These are phyloP conservation scores for Aspergillus alliaceus DNA, from an alignment of 2,329 filamentous ascomycete species.

Conservation along the genomic window DNA sequence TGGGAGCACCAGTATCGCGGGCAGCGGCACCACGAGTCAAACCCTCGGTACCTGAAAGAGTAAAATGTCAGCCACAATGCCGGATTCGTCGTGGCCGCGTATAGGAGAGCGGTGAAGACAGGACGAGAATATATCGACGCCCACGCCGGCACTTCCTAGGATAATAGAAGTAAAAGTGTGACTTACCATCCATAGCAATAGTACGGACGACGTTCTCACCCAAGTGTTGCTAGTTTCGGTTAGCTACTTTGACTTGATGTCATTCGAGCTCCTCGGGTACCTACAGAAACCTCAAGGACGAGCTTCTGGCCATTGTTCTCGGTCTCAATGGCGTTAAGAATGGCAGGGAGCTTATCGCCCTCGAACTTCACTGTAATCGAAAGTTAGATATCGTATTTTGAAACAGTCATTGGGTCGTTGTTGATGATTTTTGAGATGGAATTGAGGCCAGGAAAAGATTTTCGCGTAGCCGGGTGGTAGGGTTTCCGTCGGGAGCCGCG, in stretches of 20 bases:
- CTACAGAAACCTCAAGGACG: conserved; percentile 93
- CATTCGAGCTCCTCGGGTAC: conserved; percentile 33
- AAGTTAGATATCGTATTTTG: conserved; percentile 30
- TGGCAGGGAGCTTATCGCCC: conserved; percentile 85
- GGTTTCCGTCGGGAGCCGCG: conserved; percentile 18
- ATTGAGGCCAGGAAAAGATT: conserved; percentile 44
- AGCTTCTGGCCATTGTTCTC: conserved; percentile 92
- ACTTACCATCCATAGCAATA: conserved; percentile 99
- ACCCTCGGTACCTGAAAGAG: conserved; percentile 86
- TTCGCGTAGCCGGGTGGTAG: conserved; percentile 30
- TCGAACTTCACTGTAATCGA: conserved; percentile 85
- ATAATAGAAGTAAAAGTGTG: conserved; percentile 3
- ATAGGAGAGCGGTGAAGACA: conserved; percentile 5
- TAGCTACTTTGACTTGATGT: conserved; percentile 22
- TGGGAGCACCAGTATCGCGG: conserved; percentile 87
- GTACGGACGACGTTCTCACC: conserved; percentile 98
- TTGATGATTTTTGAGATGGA: conserved; percentile 36
- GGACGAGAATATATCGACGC: background rate
- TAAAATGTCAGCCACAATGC: background rate
- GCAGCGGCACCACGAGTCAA: conserved; percentile 88
- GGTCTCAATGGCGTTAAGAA: conserved; percentile 95
- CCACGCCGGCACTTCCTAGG: background rate
- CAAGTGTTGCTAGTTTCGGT: conserved; percentile 80
- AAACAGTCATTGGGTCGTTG: conserved; percentile 26
- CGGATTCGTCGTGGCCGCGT: too few species aligned